Evolutionary conservation across 805 yeast genomes (phyloP).

Genomic region (Novakomyces olei): DNA sequence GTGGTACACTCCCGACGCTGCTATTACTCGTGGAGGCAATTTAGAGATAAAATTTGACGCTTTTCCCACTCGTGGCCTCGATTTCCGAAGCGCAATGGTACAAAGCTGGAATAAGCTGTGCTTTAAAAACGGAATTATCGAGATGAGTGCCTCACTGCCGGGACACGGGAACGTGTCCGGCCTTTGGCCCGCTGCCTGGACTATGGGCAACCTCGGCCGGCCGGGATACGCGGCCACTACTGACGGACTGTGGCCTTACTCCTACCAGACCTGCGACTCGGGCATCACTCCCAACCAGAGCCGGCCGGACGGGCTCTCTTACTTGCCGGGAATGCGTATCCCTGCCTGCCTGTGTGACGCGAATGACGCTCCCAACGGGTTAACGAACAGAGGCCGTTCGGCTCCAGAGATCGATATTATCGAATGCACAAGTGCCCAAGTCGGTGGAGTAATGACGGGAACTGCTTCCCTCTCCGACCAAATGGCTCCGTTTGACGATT

Average conservation of each 20-base stretch:
- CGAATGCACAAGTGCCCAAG: constrained; percentile 38
- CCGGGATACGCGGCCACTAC: constrained; percentile 76
- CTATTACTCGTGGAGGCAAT: constrained; percentile 52
- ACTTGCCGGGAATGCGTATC: constrained; percentile 64
- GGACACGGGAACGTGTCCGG: constrained; percentile 61
- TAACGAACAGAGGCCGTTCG: constrained; percentile 77
- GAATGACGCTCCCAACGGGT: constrained; percentile 71
- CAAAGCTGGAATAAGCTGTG: constrained; percentile 86
- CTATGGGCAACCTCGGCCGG: constrained; percentile 79
- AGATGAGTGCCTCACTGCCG: constrained; percentile 57
- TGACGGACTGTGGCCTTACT: constrained; percentile 90
- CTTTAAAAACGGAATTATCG: constrained; percentile 63
- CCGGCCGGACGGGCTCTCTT: constrained; percentile 70
- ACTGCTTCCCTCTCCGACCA: constrained; percentile 78
- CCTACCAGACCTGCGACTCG: constrained; percentile 70
- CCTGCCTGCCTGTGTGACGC: constrained; percentile 59
- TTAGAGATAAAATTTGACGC: constrained; percentile 57
- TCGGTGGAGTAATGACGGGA: constrained; percentile 15
- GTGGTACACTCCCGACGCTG: constrained; percentile 91
- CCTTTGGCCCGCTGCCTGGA: constrained; percentile 93
- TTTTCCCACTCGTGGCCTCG: constrained; percentile 50
- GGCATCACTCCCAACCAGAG: constrained; percentile 92
- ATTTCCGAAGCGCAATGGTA: constrained; percentile 75
- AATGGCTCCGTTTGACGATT: constrained; percentile 80
- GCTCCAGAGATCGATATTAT: constrained; percentile 88